phyloP scores from a whole-genome alignment of 2,329 filamentous ascomycete genomes.

The Cephalotrichum gorgonifer region DNA sequence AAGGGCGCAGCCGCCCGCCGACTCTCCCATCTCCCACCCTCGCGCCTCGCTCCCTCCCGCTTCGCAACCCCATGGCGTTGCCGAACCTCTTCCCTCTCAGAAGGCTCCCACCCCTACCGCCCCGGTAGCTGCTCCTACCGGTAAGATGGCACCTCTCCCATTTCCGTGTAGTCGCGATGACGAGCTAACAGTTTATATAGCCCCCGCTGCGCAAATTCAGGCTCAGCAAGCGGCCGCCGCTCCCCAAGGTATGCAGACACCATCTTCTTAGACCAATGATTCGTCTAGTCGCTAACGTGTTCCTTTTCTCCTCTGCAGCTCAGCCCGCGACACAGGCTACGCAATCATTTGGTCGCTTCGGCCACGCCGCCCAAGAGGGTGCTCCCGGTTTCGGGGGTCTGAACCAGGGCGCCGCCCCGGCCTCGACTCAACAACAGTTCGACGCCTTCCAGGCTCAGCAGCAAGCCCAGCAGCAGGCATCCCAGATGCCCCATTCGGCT shows the following conservation, averaged over 20 bases:
- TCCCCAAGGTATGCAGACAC: conserved; percentile 1
- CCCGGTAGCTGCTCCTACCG: conserved; percentile 22
- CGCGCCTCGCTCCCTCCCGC: conserved; percentile 78
- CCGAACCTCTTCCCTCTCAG: conserved; percentile 44
- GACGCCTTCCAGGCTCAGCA: conserved; percentile 48
- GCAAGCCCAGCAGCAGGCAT: conserved; percentile 49
- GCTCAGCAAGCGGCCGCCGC: conserved; percentile 13
- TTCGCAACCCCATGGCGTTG: conserved; percentile 39
- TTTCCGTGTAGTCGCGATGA: not conserved
- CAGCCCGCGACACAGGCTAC: conserved; percentile 46
- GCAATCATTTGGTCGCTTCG: conserved; percentile 57
- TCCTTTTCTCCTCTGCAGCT: conserved; percentile 14
- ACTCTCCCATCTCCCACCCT: conserved; percentile 72
- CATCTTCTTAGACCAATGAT: conserved; percentile 9
- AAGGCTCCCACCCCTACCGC: conserved; percentile 39
- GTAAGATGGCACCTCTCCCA: not conserved
- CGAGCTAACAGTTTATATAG: conserved; percentile 8
- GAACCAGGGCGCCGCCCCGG: conserved; percentile 54
- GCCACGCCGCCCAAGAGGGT: conserved; percentile 51
- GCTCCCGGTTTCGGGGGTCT: conserved; percentile 68
- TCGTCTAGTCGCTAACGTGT: conserved; percentile 10
- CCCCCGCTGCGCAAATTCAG: conserved; percentile 13
- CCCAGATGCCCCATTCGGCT: conserved; percentile 46
- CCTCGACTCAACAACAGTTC: conserved; percentile 36
- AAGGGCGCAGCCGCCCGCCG: conserved; percentile 81